Conservation (phyloP, 495 filamentous ascomycete species). For the Neurospora sp. region DNA sequence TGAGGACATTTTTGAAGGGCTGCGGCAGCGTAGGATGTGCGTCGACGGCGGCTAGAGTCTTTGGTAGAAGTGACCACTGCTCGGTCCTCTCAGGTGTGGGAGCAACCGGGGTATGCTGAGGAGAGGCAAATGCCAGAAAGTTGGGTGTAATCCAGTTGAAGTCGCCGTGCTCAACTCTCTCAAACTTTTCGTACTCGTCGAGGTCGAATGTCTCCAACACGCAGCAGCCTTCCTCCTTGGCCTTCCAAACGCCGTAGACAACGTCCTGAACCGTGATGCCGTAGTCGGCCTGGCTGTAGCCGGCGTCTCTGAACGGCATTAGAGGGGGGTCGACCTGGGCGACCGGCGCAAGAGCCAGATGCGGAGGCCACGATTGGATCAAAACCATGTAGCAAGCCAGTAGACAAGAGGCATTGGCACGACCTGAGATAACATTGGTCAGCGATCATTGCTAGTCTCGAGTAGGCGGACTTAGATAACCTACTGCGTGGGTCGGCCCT, state of each 20-base stretch:
- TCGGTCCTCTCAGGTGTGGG: conserved; percentile 61
- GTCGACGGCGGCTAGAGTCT: conserved; percentile 54
- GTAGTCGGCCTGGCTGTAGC: conserved; percentile 97
- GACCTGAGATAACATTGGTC: conserved; percentile 36
- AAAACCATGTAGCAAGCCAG: conserved; percentile 98
- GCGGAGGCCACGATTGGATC: conserved; percentile 95
- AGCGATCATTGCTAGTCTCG: background rate
- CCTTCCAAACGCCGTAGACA: conserved; percentile 97
- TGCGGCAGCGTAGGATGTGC: conserved; percentile 52
- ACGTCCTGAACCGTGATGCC: conserved; percentile 90
- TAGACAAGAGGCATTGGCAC: conserved; percentile 94
- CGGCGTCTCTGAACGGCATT: conserved; percentile 98
- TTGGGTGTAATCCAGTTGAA: conserved; percentile 98
- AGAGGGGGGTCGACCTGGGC: conserved; percentile 91
- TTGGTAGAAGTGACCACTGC: conserved; percentile 60
- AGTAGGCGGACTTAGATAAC: conserved; percentile 12
- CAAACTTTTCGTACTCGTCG: conserved; percentile 93
- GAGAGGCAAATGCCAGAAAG: conserved; percentile 94
- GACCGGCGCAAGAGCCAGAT: conserved; percentile 92
- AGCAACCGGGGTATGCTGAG: conserved; percentile 66
- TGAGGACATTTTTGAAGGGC: conserved; percentile 90
- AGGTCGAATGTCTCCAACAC: conserved; percentile 82
- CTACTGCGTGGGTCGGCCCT: conserved; percentile 79
- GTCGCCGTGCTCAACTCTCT: conserved; percentile 95
- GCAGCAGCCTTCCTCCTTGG: conserved; percentile 87